These are phyloP conservation scores for Malus orientalis DNA, from an alignment of 306 rosid genomes.

Conservation along the genomic window DNA sequence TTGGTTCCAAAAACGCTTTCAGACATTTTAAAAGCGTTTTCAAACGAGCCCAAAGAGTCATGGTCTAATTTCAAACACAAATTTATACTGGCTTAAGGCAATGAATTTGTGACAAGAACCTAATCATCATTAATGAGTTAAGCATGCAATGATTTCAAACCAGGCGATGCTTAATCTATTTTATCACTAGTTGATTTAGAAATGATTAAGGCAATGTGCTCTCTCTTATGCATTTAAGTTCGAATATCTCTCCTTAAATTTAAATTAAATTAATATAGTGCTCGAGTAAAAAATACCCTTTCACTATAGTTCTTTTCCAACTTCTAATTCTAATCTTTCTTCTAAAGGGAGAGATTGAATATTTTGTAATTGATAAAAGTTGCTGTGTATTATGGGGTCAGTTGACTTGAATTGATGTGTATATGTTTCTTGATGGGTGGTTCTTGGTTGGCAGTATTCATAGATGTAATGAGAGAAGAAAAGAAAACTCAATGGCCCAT, in stretches of 20 bases:
- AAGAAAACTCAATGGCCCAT: neutral
- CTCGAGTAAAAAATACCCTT: neutral
- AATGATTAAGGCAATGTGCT: neutral
- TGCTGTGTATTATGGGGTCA: neutral
- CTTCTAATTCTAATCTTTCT: neutral
- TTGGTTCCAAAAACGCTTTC: no score
- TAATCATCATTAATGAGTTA: neutral
- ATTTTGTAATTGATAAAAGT: neutral
- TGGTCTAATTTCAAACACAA: neutral
- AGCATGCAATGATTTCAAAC: neutral
- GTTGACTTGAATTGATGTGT: neutral
- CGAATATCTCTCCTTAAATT: accelerated
- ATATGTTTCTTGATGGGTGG: neutral
- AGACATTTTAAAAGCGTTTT: no score
- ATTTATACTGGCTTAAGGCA: neutral
- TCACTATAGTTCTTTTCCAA: neutral
- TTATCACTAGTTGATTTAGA: neutral
- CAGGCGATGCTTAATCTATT: neutral
- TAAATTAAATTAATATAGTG: no score
- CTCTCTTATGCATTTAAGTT: no score
- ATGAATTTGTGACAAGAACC: neutral
- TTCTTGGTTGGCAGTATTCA: neutral
- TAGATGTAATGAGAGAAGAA: neutral
- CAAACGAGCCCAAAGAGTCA: no score
- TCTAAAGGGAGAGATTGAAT: neutral